These are phyloP conservation scores for Hippophae rhamnoides DNA, from an alignment of 306 rosid genomes.

Conservation along the genomic window DNA sequence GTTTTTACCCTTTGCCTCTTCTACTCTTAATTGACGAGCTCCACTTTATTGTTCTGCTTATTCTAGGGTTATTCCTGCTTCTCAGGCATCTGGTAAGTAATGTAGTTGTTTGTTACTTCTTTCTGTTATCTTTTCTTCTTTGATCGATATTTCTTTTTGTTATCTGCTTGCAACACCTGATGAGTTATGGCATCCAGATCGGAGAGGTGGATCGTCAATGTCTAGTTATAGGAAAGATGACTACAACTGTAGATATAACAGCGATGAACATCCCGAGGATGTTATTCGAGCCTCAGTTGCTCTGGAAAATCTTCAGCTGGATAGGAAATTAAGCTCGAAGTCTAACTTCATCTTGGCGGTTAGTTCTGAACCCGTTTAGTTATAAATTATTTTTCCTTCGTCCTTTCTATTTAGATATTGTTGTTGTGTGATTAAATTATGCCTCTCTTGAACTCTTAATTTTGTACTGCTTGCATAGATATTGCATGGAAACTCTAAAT, in stretches of 20 bases:
- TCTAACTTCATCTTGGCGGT: constrained; percentile 98
- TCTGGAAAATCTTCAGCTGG: constrained; percentile 91
- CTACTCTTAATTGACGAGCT: constrained; percentile 17
- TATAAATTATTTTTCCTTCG: not conserved
- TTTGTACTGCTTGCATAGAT: too few relatives aligned
- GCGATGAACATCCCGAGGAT: constrained; percentile 73
- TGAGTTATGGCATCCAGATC: constrained; percentile 52
- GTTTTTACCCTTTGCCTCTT: not conserved
- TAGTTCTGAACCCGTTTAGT: constrained; percentile 25
- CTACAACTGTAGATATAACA: constrained; percentile 87
- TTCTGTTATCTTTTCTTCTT: constrained; percentile 19
- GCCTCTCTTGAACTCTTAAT: too few relatives aligned
- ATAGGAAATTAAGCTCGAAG: constrained; percentile 78
- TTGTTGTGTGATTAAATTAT: too few relatives aligned
- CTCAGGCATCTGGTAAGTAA: constrained; percentile 87
- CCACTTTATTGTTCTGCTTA: constrained; percentile 19
- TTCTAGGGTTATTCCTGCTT: constrained; percentile 67
- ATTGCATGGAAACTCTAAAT: too few relatives aligned
- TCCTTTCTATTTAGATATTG: not conserved
- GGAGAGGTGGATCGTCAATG: constrained; percentile 87
- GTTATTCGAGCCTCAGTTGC: constrained; percentile 79
- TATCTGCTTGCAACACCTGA: constrained; percentile 13
- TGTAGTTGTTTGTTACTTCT: constrained; percentile 11
- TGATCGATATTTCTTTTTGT: constrained; percentile 3
- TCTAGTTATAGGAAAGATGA: constrained; percentile 85